Conservation (phyloP, 2,329 filamentous ascomycete species). For the Ophiocordyceps camponoti-floridani region DNA sequence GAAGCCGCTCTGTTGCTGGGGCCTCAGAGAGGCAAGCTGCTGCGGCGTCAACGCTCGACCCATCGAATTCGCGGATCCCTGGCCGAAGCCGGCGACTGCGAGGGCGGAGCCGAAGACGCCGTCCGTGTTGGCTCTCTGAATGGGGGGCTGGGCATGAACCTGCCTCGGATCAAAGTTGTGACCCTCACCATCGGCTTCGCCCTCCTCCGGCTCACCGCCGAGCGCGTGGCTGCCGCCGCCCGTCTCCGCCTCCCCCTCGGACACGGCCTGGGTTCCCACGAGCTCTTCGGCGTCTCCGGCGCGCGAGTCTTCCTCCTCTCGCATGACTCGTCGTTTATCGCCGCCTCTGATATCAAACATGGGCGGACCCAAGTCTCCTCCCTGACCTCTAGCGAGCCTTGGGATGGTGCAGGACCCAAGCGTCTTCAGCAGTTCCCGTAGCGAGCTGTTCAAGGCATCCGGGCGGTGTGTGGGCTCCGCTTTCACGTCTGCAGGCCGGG, state of each 20-base stretch:
- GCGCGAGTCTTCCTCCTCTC: constrained; percentile 47
- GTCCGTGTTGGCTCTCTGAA: constrained; percentile 43
- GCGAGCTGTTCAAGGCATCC: constrained; percentile 7
- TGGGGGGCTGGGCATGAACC: constrained; percentile 57
- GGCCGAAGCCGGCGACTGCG: constrained; percentile 25
- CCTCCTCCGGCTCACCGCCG: constrained; percentile 82
- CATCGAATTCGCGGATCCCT: constrained; percentile 29
- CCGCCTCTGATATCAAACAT: constrained; percentile 73
- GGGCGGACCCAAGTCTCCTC: constrained; percentile 33
- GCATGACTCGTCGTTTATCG: constrained; percentile 61
- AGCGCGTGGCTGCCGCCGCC: constrained; percentile 69
- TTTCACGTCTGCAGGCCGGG: constrained; percentile 4
- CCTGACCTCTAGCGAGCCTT: constrained; percentile 4
- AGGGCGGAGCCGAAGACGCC: constrained; percentile 36
- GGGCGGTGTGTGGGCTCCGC: not conserved
- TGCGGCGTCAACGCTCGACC: constrained; percentile 66
- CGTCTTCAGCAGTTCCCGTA: constrained; percentile 18
- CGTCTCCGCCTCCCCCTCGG: constrained; percentile 64
- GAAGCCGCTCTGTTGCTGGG: constrained; percentile 38
- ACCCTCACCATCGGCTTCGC: constrained; percentile 34
- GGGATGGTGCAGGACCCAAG: constrained; percentile 18
- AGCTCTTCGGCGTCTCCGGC: constrained; percentile 30
- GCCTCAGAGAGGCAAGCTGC: constrained; percentile 49
- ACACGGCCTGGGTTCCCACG: constrained; percentile 23
- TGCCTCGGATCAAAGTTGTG: constrained; percentile 39